A percentile compares a stretch with the other conserved stretches of the same genome.
Conservation (phyloP, 129 eudicot genomes). For the carrot (Daucus carota) region DNA sequence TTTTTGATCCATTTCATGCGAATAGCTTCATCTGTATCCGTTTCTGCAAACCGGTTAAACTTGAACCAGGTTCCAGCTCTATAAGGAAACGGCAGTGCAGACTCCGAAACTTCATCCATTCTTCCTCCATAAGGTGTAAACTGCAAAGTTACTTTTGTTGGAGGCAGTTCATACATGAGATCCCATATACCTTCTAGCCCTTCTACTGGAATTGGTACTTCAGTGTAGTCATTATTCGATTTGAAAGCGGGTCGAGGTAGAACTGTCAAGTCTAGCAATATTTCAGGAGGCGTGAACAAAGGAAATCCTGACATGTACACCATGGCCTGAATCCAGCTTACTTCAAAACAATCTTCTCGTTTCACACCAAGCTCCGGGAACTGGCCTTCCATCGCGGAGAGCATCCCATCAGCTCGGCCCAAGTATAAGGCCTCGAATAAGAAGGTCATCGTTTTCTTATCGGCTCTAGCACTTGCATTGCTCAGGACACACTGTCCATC, state of each 20-base stretch:
- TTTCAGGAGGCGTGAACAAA: neutral
- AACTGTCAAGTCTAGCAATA: neutral
- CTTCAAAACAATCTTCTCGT: neutral
- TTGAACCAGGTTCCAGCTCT: neutral
- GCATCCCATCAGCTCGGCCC: neutral
- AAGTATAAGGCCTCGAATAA: neutral
- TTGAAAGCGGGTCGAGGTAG: neutral
- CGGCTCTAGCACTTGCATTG: neutral
- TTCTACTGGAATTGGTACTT: neutral
- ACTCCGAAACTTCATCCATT: neutral
- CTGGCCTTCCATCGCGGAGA: neutral
- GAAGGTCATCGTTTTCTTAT: neutral
- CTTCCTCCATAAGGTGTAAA: neutral
- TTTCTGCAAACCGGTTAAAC: neutral
- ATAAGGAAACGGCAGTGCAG: neutral
- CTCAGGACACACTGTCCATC: neutral
- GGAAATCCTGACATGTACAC: neutral
- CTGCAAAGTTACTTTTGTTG: neutral
- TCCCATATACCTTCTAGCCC: neutral
- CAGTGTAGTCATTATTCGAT: neutral
- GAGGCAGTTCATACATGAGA: neutral
- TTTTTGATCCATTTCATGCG: neutral
- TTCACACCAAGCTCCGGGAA: neutral
- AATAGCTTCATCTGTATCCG: neutral
- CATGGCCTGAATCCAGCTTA: neutral